Conservation (phyloP, 495 filamentous ascomycete genomes). For the Neurospora hispaniola region DNA sequence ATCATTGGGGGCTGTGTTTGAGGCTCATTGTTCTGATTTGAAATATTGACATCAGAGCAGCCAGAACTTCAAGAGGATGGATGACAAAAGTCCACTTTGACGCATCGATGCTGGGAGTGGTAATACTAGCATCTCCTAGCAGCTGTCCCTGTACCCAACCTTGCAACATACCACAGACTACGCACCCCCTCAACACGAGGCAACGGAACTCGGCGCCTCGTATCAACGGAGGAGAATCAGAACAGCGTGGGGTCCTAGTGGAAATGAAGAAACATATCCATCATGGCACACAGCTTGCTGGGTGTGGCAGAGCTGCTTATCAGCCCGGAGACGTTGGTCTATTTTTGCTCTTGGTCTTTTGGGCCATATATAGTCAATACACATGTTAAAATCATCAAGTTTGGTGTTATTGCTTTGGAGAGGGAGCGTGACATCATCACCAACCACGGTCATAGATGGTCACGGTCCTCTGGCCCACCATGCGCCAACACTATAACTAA, state of each 20-base stretch:
- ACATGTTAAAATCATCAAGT: not conserved
- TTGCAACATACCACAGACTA: not conserved
- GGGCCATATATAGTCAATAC: not conserved
- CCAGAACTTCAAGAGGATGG: too few relatives aligned
- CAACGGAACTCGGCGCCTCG: not conserved
- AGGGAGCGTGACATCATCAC: not conserved
- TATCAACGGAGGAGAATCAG: not conserved
- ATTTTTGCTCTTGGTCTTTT: not conserved
- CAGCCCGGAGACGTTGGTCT: not conserved
- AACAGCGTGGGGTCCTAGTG: not conserved
- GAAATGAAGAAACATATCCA: not conserved
- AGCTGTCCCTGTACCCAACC: not conserved
- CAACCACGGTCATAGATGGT: not conserved
- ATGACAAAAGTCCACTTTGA: not conserved
- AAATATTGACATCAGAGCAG: not conserved
- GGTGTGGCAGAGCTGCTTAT: not conserved
- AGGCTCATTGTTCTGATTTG: not conserved
- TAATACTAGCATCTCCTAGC: not conserved
- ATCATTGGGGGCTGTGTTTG: not conserved
- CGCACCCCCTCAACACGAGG: not conserved
- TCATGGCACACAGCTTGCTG: not conserved
- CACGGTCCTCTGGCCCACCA: not conserved
- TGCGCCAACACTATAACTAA: too few relatives aligned
- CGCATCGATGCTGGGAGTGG: not conserved
- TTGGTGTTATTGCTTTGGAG: not conserved